These are phyloP conservation scores for Pilaira anomala DNA, from an alignment of 192 early-diverging fungal species.

Conservation along the genomic window DNA sequence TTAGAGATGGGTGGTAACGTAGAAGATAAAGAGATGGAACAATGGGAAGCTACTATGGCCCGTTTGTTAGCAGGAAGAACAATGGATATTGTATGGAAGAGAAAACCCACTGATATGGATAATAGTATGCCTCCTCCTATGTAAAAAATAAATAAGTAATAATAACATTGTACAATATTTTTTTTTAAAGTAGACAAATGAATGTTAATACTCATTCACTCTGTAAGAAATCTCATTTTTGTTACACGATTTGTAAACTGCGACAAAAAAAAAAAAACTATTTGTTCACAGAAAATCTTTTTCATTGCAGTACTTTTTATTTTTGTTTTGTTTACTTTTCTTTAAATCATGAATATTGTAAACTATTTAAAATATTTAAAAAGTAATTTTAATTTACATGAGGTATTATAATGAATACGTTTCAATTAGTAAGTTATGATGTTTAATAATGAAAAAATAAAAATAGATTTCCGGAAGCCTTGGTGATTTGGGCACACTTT, in stretches of 20 bases:
- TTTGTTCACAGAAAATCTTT: background rate
- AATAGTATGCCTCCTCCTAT: background rate
- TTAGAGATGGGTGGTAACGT: constrained; percentile 53
- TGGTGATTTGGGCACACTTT: constrained; percentile 35
- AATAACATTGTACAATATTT: background rate
- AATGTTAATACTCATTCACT: too few relatives aligned
- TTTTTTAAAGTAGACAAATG: too few relatives aligned
- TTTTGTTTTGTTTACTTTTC: too few relatives aligned
- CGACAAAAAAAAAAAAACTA: background rate
- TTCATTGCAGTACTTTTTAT: background rate
- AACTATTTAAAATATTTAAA: background rate
- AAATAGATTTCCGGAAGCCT: constrained; percentile 32
- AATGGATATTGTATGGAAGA: constrained; percentile 46
- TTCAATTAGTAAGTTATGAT: too few relatives aligned
- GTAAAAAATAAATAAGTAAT: constrained; percentile 1
- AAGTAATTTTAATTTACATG: constrained; percentile 19
- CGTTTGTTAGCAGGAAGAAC: constrained; percentile 36
- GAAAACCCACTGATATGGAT: constrained; percentile 20
- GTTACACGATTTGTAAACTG: background rate
- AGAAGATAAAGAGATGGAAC: constrained; percentile 29
- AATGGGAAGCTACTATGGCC: constrained; percentile 38
- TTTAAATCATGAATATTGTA: too few relatives aligned
- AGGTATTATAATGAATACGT: too few relatives aligned
- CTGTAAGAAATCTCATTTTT: background rate
- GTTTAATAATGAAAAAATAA: background rate